These are phyloP conservation scores for Rubus idaeus DNA, from an alignment of 306 rosid species.

Conservation along the genomic window DNA sequence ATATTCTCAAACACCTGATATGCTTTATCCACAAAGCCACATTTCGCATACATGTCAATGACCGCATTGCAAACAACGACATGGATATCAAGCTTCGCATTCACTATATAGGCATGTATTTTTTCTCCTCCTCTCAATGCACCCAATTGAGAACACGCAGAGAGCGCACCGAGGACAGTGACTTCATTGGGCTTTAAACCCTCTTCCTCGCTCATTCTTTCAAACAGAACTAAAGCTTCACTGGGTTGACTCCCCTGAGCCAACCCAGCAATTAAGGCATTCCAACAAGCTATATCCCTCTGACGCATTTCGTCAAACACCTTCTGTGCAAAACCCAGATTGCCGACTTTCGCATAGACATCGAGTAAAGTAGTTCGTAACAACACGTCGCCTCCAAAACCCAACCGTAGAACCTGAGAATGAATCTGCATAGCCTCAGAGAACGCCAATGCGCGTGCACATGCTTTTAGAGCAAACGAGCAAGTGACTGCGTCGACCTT, in stretches of 20 bases:
- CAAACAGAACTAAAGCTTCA: conserved; percentile 64
- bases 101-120: conserved; percentile 47
- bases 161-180: conserved; percentile 68
- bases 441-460: conserved; percentile 75
- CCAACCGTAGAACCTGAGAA: conserved; percentile 58
- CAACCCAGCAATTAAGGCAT: conserved; percentile 75
- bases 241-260: conserved; percentile 70
- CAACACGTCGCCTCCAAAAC: conserved; percentile 53
- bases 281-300: conserved; percentile 81
- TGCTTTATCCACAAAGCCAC: conserved; percentile 74
- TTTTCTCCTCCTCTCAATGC: conserved; percentile 61
- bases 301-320: conserved; percentile 70
- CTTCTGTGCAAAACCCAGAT: conserved; percentile 53
- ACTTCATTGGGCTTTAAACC: conserved; percentile 72
- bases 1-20: conserved; percentile 52
- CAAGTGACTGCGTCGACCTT: conserved; percentile 74
- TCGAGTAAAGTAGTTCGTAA: conserved; percentile 75
- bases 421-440: conserved; percentile 64
- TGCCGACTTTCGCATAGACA: conserved; percentile 64
- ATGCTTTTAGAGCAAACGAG: conserved; percentile 78
- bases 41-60: conserved; percentile 82
- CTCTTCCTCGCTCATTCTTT: conserved; percentile 56
- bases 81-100: conserved; percentile 49
- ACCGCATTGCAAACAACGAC: conserved; percentile 83
- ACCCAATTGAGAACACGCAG: conserved; percentile 84